Evolutionary conservation across 2,329 filamentous ascomycete species (phyloP), one percentile per base, ranked within the genome.

Genomic region (Xylaria polymorpha): DNA sequence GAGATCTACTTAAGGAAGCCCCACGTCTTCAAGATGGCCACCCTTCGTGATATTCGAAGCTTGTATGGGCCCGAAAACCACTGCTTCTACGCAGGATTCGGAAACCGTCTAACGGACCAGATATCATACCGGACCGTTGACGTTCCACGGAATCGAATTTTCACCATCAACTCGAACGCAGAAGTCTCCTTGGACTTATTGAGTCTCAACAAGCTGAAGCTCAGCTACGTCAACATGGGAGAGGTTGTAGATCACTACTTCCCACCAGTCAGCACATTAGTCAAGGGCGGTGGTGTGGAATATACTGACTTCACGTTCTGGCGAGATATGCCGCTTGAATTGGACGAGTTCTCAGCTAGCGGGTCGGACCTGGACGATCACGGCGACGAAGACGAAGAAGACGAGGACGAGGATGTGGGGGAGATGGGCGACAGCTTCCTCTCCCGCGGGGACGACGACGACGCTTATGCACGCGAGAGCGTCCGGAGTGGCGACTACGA

Each of bases 1-100:
- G 96, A 99, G 79, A 89, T 99, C 6, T 99, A 99, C 79, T 86
- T 99, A 32, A 90, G 96, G 62, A 98, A 99, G 80, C 97, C 96
- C 0, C 94, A 99, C 78, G 94, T 99, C 8, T 99, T 99, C 88
- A 99, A 99, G 82, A 99, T 99, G 97, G 94, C 96, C 1, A 99
- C 96, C 71, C 83, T 99, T 22, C 90, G 96, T 48, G 96, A 99
- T 79, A 98, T 99, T 74, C 90, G 94, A 78, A 93, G 91, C 67
- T 86, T 99, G 0, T 99, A 98, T 77, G 91, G 90, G 2, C 85
- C 88, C 0, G 89, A 92, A 32, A 85, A 88, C 50, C 94, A 91
- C 20, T 95, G 96, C 0, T 99, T 99, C 78, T 98, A 97, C 77
- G 97, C 97, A 12, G 96, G 96, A 0, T 99, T 98, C 77, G 96